Evolutionary conservation across 1,139 yeast species (phyloP), one percentile per base, ranked within the genome.

Genomic region (Hansenula anomala): DNA sequence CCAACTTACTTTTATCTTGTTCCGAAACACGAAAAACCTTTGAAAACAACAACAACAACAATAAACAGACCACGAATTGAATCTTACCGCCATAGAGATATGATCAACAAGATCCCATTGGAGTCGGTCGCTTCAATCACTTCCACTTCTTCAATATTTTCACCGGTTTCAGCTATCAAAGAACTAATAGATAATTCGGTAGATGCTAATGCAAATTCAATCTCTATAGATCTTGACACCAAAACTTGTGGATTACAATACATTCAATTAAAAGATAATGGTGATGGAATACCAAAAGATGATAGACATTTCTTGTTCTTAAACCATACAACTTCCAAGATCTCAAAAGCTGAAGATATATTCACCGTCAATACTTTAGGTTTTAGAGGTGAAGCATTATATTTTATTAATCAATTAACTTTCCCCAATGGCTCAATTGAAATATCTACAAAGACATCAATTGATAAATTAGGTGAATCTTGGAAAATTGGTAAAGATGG

Each of bases 311-410:
- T 69, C 15, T 63, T 78, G 43, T 78, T 89, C 40, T 61, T 71
- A 39, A 65, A 77, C 27, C 68, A 75, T 52, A 69, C 78, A 16
- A 84, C 95, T 1, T 82, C 92, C 0, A 85, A 84, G 51, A 56
- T 80, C 6, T 33, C 51, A 0, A 45, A 49, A 0, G 57, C 67
- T 33, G 67, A 65, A 1, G 82, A 78, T 34, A 52, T 79, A 19
- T 47, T 48, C 3, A 38, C 50, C 0, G 54, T 74, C 3, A 40
- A 54, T 1, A 73, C 85, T 0, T 69, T 76, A 49, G 92, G 94
- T 1, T 83, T 78, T 49, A 64, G 86, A 43, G 95, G 95, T 9
- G 85, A 81, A 54, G 87, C 92, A 0, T 59, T 86, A 28, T 73
- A 75, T 42, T 68, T 77, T 19, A 65, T 85, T 23, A 68, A 79